These are phyloP conservation scores for Ophiorrhiza pumila DNA, from an alignment of 257 asterid genomes.

Conservation along the genomic window DNA sequence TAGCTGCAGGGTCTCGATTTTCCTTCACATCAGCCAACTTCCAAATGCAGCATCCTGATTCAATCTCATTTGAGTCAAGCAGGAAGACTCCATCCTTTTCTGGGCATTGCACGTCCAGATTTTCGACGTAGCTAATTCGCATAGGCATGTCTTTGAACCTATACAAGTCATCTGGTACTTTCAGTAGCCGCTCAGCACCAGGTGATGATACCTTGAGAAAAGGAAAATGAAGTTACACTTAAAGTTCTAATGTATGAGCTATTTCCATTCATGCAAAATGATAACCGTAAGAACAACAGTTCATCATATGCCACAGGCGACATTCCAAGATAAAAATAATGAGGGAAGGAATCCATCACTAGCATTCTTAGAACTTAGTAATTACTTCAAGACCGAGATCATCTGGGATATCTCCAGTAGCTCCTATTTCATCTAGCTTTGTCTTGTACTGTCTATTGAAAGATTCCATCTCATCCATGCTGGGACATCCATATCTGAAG, in stretches of 20 bases:
- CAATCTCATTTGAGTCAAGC: slow-evolving; percentile 62
- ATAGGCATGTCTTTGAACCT: slow-evolving; percentile 78
- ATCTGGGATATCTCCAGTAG: slow-evolving; percentile 69
- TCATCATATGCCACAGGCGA: not conserved
- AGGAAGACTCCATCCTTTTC: slow-evolving; percentile 54
- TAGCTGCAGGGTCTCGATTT: slow-evolving; percentile 74
- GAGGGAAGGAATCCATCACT: not conserved
- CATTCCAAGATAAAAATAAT: not conserved
- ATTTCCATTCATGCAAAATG: not conserved
- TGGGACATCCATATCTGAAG: slow-evolving; percentile 79
- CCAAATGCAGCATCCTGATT: slow-evolving; percentile 66
- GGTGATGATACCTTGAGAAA: slow-evolving; percentile 76
- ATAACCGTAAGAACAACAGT: not conserved
- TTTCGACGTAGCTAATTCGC: slow-evolving; percentile 59
- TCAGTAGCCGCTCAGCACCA: slow-evolving; percentile 77
- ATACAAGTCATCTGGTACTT: slow-evolving; percentile 70
- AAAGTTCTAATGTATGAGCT: not conserved
- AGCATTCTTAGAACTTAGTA: not conserved
- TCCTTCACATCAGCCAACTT: slow-evolving; percentile 87
- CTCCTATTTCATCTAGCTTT: slow-evolving; percentile 70
- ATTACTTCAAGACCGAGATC: slow-evolving; percentile 88
- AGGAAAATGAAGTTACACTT: not conserved
- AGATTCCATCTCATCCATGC: slow-evolving; percentile 68
- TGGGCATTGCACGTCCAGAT: slow-evolving; percentile 26
- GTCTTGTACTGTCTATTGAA: slow-evolving; percentile 66